Evolutionary conservation across 2,329 filamentous ascomycete species (phyloP).

Genomic region (Botrytis porri): DNA sequence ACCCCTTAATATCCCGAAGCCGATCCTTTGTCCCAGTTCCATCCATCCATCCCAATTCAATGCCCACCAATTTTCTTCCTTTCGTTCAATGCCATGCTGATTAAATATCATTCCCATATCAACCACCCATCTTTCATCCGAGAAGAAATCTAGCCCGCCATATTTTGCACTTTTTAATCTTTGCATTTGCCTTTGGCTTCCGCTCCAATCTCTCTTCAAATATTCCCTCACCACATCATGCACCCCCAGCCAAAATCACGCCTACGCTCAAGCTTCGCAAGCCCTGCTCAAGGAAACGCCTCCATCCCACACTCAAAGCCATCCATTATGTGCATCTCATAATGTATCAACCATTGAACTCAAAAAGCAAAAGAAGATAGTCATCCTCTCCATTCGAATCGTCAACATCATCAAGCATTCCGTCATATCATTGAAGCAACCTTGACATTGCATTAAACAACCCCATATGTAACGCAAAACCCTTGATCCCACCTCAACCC

Average conservation of each 20-base stretch:
- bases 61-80: neutral
- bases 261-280: neutral
- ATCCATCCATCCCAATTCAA: neutral
- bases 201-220: neutral
- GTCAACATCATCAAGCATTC: constrained; percentile 2
- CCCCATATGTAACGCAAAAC: neutral
- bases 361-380: neutral
- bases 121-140: neutral
- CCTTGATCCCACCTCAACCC: neutral
- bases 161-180: neutral
- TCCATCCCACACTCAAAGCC: neutral
- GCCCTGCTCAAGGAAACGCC: neutral
- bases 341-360: neutral
- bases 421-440: neutral
- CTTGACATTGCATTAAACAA: constrained; percentile 1
- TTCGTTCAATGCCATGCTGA: neutral
- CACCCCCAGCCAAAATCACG: neutral
- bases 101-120: neutral
- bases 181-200: neutral
- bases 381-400: neutral
- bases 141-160: neutral
- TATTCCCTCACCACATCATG: neutral
- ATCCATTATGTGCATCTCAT: neutral
- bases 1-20: neutral
- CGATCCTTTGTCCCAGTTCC: neutral